Conservation (phyloP, 495 filamentous ascomycete species). For the Pyronema omphalodes region DNA sequence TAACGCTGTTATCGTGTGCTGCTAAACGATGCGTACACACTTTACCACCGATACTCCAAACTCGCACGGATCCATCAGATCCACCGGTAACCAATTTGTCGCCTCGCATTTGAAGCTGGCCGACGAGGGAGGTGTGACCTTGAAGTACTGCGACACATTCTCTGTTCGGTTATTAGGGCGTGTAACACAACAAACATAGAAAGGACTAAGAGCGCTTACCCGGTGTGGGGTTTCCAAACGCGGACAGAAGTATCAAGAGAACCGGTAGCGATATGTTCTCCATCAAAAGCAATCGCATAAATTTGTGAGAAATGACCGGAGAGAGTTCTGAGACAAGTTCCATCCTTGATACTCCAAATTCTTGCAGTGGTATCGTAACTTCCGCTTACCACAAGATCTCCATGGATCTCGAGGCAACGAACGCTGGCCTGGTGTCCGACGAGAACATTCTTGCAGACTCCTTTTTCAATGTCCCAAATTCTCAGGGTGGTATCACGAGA, state of each 20-base stretch:
- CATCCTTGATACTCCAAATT: conserved; percentile 93
- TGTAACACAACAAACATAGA: conserved; percentile 1
- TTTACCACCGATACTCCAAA: conserved; percentile 83
- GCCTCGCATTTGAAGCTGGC: conserved; percentile 89
- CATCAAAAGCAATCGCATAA: conserved; percentile 95
- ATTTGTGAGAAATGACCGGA: conserved; percentile 98
- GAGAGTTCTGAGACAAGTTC: conserved; percentile 71
- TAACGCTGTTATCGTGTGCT: conserved; percentile 97
- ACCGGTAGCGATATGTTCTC: conserved; percentile 79
- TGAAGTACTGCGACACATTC: conserved; percentile 83
- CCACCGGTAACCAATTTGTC: conserved; percentile 91
- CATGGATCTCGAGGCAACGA: conserved; percentile 85
- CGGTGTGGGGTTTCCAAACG: conserved; percentile 86
- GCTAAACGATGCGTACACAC: conserved; percentile 81
- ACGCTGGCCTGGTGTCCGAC: conserved; percentile 95
- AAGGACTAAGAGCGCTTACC: conserved; percentile 35
- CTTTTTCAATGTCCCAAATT: conserved; percentile 82
- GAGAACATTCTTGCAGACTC: conserved; percentile 75
- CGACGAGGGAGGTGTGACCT: conserved; percentile 89
- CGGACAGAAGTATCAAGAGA: conserved; percentile 92
- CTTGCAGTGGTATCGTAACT: conserved; percentile 94
- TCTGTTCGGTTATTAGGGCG: conserved; percentile 28
- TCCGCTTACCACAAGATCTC: conserved; percentile 85
- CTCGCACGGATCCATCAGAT: conserved; percentile 83
- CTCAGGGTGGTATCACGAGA: conserved; percentile 86